These are phyloP conservation scores for Annulohypoxylon moriforme DNA, from an alignment of 495 filamentous ascomycete species.

Conservation along the genomic window DNA sequence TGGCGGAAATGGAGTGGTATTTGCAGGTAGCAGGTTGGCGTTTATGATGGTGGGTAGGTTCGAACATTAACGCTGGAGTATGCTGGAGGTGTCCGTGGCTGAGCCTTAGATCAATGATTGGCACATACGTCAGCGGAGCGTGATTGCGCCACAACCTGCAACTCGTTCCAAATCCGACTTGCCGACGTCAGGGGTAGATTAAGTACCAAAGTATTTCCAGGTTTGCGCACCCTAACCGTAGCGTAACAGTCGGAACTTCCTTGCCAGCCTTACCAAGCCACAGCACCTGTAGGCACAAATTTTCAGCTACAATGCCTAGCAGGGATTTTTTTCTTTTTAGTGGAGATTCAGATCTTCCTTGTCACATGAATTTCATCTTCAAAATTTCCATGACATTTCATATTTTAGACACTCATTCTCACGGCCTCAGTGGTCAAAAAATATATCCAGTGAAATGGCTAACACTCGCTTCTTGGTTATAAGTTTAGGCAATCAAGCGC, in stretches of 20 bases:
- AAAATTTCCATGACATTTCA: not conserved
- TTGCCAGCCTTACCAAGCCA: conserved; percentile 2
- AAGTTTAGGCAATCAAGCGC: conserved; percentile 60
- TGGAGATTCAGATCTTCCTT: not conserved
- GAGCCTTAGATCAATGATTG: conserved; percentile 21
- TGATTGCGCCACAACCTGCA: conserved; percentile 7
- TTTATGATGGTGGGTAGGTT: conserved; percentile 16
- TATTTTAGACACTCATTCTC: not conserved
- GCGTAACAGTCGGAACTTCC: not conserved
- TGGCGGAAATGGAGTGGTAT: conserved; percentile 31
- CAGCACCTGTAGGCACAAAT: not conserved
- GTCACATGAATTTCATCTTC: not conserved
- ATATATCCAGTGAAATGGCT: conserved; percentile 20
- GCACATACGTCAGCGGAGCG: not conserved
- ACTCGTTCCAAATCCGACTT: not conserved
- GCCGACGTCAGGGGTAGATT: not conserved
- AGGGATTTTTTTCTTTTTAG: not conserved
- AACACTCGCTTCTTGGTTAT: conserved; percentile 59
- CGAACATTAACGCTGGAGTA: conserved; percentile 25
- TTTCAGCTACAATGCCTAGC: not conserved
- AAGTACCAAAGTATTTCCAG: not conserved
- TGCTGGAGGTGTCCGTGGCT: conserved; percentile 11
- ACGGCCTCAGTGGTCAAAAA: not conserved
- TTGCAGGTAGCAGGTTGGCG: conserved; percentile 8
- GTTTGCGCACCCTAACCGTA: too few species aligned